phyloP scores from a whole-genome alignment of 441 rosid species.

The Gossypium davidsonii region DNA sequence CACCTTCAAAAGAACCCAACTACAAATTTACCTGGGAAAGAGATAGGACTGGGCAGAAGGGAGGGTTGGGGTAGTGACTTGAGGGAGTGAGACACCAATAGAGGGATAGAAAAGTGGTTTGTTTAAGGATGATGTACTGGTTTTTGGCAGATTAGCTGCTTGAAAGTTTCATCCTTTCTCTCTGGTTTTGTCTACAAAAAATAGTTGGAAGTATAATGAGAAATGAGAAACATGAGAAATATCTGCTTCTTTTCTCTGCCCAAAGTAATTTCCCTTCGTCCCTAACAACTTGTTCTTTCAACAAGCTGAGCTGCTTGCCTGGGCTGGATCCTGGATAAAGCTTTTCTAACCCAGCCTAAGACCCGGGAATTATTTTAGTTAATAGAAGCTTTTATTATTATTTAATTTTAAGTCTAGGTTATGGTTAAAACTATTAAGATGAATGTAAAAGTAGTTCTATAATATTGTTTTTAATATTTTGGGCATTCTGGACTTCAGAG shows the following conservation, averaged over 20 bases:
- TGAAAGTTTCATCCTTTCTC: not conserved
- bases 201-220: not conserved
- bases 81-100: not conserved
- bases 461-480: not conserved
- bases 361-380: not conserved
- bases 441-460: not conserved
- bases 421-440: not conserved
- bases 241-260: not conserved
- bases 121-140: not conserved
- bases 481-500: not conserved
- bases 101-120: not conserved
- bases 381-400: not conserved
- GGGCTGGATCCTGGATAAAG: not conserved
- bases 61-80: not conserved
- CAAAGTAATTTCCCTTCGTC: not conserved
- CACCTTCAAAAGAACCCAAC: not conserved
- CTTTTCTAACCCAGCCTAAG: not conserved
- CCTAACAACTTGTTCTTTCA: not conserved
- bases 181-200: not conserved
- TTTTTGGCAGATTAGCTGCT: not conserved
- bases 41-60: too few relatives aligned
- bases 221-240: not conserved
- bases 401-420: not conserved
- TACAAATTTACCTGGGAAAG: not conserved
- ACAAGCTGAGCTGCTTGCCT: not conserved